Percentiles rank a stretch among this genome's conserved stretches.
phyloP scores from a whole-genome alignment of 495 filamentous ascomycete genomes.

The Staphylotrichum tortipilum region DNA sequence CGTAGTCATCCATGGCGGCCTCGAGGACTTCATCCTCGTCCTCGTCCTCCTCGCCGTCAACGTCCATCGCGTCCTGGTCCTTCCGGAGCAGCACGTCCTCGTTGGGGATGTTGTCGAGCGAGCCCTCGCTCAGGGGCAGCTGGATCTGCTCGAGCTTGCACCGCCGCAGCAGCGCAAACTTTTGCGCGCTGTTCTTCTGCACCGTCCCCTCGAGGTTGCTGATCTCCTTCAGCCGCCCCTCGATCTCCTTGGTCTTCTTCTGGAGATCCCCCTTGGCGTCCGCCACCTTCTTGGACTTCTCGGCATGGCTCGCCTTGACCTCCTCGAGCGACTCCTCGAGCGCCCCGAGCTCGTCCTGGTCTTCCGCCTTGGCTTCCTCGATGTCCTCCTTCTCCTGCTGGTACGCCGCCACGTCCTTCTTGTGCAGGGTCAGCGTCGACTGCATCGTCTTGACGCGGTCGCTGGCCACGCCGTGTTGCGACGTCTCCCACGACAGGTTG shows the following conservation, averaged over 20 bases:
- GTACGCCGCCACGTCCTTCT: slow-evolving; percentile 57
- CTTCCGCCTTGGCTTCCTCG: slow-evolving; percentile 60
- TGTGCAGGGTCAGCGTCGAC: slow-evolving; percentile 54
- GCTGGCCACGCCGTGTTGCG: slow-evolving; percentile 56
- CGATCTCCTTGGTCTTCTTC: slow-evolving; percentile 73
- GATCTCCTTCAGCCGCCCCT: slow-evolving; percentile 68
- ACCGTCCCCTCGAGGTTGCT: slow-evolving; percentile 69
- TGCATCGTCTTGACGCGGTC: slow-evolving; percentile 62
- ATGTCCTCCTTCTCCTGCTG: slow-evolving; percentile 64
- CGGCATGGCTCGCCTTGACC: slow-evolving; percentile 53
- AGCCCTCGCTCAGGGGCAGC: slow-evolving; percentile 67
- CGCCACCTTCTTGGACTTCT: slow-evolving; percentile 67
- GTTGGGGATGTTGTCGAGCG: slow-evolving; percentile 82
- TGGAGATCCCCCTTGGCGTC: slow-evolving; percentile 76
- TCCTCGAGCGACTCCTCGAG: slow-evolving; percentile 62
- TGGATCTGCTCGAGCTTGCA: slow-evolving; percentile 92
- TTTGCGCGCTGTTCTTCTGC: slow-evolving; percentile 69
- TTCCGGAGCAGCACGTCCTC: slow-evolving; percentile 63
- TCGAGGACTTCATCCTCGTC: slow-evolving; percentile 54
- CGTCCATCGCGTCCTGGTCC: slow-evolving; percentile 80
- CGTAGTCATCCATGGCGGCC: slow-evolving; percentile 65
- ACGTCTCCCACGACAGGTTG: slow-evolving; percentile 67
- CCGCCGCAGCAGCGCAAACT: slow-evolving; percentile 73
- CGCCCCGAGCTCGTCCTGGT: slow-evolving; percentile 67
- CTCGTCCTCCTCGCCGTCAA: slow-evolving; percentile 59